Evolutionary conservation across 2,329 filamentous ascomycete species (phyloP).

Genomic region (Pseudofabraea citricarpa): DNA sequence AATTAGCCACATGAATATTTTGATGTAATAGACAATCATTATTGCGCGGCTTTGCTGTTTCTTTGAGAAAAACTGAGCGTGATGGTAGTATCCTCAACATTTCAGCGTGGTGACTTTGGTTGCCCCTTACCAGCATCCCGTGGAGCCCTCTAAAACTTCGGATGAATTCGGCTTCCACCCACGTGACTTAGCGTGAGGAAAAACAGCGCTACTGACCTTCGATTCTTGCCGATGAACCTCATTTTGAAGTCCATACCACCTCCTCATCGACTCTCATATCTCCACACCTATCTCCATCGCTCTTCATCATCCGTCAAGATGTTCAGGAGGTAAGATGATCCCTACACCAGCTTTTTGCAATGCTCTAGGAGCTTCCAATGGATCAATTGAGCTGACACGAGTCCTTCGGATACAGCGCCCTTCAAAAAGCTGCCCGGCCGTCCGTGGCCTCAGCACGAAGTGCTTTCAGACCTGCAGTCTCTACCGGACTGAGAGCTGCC

Average conservation of each 20-base stretch:
- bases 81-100: too few species aligned
- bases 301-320: slow-evolving; percentile 70
- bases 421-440: slow-evolving; percentile 60
- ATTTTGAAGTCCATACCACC: slow-evolving; percentile 13
- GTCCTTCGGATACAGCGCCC: slow-evolving; percentile 48
- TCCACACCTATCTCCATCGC: slow-evolving; percentile 56
- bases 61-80: too few species aligned
- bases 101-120: neutral
- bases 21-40: neutral
- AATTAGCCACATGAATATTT: neutral
- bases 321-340: slow-evolving; percentile 70
- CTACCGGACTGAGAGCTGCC: slow-evolving; percentile 50
- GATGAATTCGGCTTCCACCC: neutral
- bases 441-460: slow-evolving; percentile 54
- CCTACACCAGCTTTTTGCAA: slow-evolving; percentile 20
- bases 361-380: slow-evolving; percentile 13
- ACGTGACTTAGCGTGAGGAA: too few species aligned
- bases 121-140: too few species aligned
- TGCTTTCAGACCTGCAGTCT: slow-evolving; percentile 52
- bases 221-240: slow-evolving; percentile 47
- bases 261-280: slow-evolving; percentile 42
- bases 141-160: neutral
- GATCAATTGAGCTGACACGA: slow-evolving; percentile 44
- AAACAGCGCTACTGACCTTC: slow-evolving; percentile 6
- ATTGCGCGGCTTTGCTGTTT: too few species aligned